Evolutionary conservation across 257 asterid species (phyloP).

Genomic region (Solanum medicagineum): DNA sequence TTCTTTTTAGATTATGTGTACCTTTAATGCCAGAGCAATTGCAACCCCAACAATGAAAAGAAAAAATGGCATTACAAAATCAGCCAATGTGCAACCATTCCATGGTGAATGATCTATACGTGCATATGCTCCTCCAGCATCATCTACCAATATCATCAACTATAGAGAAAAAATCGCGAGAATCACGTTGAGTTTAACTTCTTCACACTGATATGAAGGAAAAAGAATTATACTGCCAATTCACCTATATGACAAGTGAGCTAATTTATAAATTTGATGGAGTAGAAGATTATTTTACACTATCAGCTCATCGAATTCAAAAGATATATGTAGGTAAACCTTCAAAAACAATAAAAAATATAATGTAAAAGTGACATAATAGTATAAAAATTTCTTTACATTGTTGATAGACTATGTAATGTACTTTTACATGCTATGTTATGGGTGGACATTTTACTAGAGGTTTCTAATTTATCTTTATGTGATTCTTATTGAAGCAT

Average conservation of each 20-base stretch:
- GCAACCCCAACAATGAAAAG: conserved; percentile 91
- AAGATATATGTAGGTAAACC: background rate
- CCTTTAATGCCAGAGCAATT: conserved; percentile 84
- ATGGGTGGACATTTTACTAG: no score
- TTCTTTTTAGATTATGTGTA: background rate
- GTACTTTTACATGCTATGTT: no score
- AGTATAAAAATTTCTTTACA: no score
- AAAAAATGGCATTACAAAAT: conserved; percentile 81
- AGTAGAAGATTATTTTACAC: background rate
- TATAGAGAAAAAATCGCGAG: background rate
- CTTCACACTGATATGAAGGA: background rate
- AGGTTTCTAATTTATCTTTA: no score
- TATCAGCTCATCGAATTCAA: background rate
- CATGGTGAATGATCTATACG: conserved; percentile 86
- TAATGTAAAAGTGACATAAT: background rate
- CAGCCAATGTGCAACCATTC: conserved; percentile 92
- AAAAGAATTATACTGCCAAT: background rate
- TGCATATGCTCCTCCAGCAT: conserved; percentile 62
- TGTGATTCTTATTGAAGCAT: background rate
- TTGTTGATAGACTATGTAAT: background rate
- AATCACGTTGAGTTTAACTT: background rate
- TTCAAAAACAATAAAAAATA: background rate
- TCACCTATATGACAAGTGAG: background rate
- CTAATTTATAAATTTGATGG: background rate
- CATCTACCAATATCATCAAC: conserved; percentile 86